Percentiles rank a stretch among this genome's conserved stretches.
These are phyloP conservation scores for Penicillium sp. DNA, from an alignment of 2,329 filamentous ascomycete species.

Conservation along the genomic window DNA sequence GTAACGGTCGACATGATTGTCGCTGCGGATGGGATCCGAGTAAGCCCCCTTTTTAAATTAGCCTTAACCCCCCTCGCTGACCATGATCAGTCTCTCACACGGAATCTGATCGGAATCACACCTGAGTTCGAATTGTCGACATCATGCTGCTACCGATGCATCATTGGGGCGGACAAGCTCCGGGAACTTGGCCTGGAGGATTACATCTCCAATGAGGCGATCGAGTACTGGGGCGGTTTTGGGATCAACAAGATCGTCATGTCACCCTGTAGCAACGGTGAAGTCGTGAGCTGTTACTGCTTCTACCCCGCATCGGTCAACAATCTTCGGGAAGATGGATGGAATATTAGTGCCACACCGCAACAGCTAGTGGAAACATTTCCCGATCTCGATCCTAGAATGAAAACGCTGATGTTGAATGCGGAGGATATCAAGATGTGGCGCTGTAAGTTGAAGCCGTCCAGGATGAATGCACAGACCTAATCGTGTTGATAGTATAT, in stretches of 20 bases:
- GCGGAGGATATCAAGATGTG: constrained; percentile 28
- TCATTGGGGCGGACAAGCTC: constrained; percentile 25
- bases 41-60: constrained; percentile 2
- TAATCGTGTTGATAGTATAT: constrained; percentile 16
- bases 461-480: not conserved
- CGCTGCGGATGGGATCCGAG: constrained; percentile 27
- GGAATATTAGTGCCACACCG: constrained; percentile 21
- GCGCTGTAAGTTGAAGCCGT: constrained; percentile 14
- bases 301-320: constrained; percentile 31
- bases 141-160: constrained; percentile 36
- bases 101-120: constrained; percentile 27
- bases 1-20: constrained; percentile 22
- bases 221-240: constrained; percentile 36
- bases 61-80: not conserved
- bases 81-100: constrained; percentile 14
- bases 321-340: constrained; percentile 24
- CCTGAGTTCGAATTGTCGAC: constrained; percentile 35
- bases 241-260: constrained; percentile 43
- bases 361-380: constrained; percentile 26
- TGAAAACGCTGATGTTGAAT: constrained; percentile 22
- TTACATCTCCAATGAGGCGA: constrained; percentile 33
- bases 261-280: constrained; percentile 38
- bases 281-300: constrained; percentile 42
- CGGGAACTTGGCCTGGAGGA: constrained; percentile 27
- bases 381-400: constrained; percentile 20